Percentiles rank a stretch among this genome's conserved stretches.
phyloP scores from a whole-genome alignment of 192 early-diverging fungal species.

The Podochytrium sp. region DNA sequence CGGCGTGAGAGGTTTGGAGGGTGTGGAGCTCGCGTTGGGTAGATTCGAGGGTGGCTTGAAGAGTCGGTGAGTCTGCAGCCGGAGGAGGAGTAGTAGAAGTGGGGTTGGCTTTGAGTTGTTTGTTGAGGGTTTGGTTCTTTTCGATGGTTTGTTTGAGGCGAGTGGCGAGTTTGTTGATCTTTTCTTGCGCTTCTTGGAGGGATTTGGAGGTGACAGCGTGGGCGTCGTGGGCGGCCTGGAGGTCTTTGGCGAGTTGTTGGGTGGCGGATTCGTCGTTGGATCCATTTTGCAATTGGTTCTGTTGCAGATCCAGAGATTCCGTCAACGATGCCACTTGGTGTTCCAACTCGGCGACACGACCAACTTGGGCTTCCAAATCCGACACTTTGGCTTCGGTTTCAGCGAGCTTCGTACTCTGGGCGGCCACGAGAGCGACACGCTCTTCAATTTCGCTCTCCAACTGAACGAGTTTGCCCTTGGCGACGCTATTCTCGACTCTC shows the following conservation, averaged over 20 bases:
- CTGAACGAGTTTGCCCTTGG: not conserved
- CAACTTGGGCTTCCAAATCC: not conserved
- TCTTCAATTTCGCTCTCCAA: not conserved
- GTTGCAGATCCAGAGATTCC: not conserved
- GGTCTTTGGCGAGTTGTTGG: not conserved
- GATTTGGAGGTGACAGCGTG: not conserved
- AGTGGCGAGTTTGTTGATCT: not conserved
- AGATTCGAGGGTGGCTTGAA: not conserved
- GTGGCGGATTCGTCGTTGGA: too few species aligned
- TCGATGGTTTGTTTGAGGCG: not conserved
- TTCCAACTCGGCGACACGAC: not conserved
- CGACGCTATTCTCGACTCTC: not conserved
- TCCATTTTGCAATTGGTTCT: not conserved
- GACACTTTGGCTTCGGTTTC: not conserved
- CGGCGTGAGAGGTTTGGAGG: not conserved
- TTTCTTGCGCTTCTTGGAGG: not conserved
- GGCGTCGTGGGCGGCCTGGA: not conserved
- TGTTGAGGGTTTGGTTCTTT: not conserved
- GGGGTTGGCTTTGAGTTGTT: not conserved
- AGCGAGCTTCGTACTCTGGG: not conserved
- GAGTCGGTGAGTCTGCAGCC: not conserved
- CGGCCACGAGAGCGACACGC: not conserved
- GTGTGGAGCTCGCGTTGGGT: not conserved
- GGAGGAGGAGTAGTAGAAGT: not conserved
- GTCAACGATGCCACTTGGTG: not conserved